These are phyloP conservation scores for Theileria equi DNA, from an alignment of 169 alveolate genomes.

Conservation along the genomic window DNA sequence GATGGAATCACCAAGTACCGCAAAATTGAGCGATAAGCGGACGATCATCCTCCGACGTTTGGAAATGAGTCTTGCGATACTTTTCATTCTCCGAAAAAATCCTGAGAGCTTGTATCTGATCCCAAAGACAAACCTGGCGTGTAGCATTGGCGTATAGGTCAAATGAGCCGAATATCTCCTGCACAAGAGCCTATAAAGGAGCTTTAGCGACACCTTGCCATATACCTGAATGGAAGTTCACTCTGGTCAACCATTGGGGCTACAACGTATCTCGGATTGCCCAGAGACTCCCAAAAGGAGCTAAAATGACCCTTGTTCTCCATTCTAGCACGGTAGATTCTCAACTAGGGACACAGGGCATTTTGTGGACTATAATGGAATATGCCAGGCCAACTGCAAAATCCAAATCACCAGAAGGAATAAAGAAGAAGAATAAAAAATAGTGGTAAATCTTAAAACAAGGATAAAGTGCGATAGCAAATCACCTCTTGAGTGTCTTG, in stretches of 20 bases:
- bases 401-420: not conserved
- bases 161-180: constrained; percentile 84
- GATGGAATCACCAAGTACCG: constrained; percentile 52
- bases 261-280: constrained; percentile 65
- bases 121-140: constrained; percentile 49
- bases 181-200: constrained; percentile 76
- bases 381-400: not conserved
- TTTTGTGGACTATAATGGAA: too few species aligned
- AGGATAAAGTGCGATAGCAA: not conserved
- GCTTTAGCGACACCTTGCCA: not conserved
- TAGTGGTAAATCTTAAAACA: not conserved
- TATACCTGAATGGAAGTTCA: constrained; percentile 69
- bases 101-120: constrained; percentile 35
- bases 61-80: constrained; percentile 65
- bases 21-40: constrained; percentile 87
- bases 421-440: not conserved
- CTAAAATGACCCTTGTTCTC: constrained; percentile 1
- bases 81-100: constrained; percentile 72
- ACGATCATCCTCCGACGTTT: constrained; percentile 61
- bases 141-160: constrained; percentile 90
- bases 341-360: too few species aligned
- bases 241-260: constrained; percentile 79
- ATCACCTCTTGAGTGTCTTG: not conserved
- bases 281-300: constrained; percentile 67
- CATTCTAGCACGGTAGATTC: not conserved